Percentiles rank a stretch among this genome's conserved stretches.
Conservation (phyloP, 2,329 filamentous ascomycete species). For the Phialophora expanda region DNA sequence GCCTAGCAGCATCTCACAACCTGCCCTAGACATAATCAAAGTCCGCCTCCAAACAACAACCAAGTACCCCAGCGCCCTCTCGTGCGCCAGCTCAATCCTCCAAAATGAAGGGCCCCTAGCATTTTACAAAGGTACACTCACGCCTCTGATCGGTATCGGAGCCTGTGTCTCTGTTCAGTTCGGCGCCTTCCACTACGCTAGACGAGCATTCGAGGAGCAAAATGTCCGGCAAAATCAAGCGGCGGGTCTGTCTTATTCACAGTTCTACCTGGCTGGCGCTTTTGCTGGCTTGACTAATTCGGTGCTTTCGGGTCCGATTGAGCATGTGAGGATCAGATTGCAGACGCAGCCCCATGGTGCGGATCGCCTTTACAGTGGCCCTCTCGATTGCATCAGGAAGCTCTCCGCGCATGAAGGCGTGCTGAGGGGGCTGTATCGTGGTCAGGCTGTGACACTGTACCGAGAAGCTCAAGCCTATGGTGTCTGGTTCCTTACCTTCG, state of each 20-base stretch:
- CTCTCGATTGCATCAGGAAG: constrained; percentile 88
- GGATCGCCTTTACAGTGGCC: constrained; percentile 77
- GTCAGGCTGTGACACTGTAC: constrained; percentile 80
- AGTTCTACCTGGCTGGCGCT: constrained; percentile 90
- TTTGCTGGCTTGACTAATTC: constrained; percentile 93
- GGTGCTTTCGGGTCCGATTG: constrained; percentile 85
- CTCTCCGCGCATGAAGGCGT: constrained; percentile 72
- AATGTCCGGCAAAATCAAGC: constrained; percentile 56
- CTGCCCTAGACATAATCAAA: constrained; percentile 86
- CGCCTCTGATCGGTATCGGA: constrained; percentile 91
- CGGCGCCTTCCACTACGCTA: constrained; percentile 91
- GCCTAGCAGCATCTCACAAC: background rate
- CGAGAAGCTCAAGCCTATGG: constrained; percentile 96
- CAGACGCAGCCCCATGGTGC: constrained; percentile 92
- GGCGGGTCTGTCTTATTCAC: constrained; percentile 70
- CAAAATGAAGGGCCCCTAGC: constrained; percentile 84
- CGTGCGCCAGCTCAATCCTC: constrained; percentile 83
- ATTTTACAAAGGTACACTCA: constrained; percentile 98
- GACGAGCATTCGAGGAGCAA: constrained; percentile 78
- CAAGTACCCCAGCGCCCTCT: constrained; percentile 77
- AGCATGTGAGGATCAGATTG: constrained; percentile 93
- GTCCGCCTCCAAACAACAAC: constrained; percentile 90
- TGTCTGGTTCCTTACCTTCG: constrained; percentile 91
- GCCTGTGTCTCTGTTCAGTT: constrained; percentile 98
- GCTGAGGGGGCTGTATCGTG: constrained; percentile 79